Conservation (phyloP, 768 basidiomycete species). For the Gautieria morchelliformis region DNA sequence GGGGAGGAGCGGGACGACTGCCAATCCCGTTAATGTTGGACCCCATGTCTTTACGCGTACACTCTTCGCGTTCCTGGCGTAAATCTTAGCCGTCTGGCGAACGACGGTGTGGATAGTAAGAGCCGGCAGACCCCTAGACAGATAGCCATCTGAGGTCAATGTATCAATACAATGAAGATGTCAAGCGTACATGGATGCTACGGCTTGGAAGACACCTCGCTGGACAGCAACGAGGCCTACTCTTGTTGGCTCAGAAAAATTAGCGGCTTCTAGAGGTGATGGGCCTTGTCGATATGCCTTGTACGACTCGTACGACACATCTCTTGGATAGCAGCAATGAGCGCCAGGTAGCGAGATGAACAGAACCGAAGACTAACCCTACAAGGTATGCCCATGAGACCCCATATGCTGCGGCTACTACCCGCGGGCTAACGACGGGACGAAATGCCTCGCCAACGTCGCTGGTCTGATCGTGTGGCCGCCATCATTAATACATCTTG, state of each 20-base stretch:
- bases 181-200: conserved; percentile 64
- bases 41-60: conserved; percentile 61
- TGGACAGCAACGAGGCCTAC: conserved; percentile 64
- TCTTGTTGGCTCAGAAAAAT: conserved; percentile 62
- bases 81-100: conserved; percentile 59
- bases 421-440: conserved; percentile 60
- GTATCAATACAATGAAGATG: background rate
- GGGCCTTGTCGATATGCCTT: conserved; percentile 66
- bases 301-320: conserved; percentile 75
- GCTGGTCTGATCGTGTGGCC: conserved; percentile 43
- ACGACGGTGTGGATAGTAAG: conserved; percentile 82
- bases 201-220: conserved; percentile 69
- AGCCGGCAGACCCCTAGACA: conserved; percentile 64
- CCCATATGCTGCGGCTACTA: conserved; percentile 72
- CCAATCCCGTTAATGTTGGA: conserved; percentile 63
- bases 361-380: conserved; percentile 30
- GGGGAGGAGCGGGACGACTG: conserved; percentile 64
- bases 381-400: conserved; percentile 74
- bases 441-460: conserved; percentile 80
- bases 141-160: background rate
- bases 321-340: conserved; percentile 25
- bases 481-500: background rate
- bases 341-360: background rate
- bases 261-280: conserved; percentile 51
- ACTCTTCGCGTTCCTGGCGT: conserved; percentile 44